A percentile compares a stretch with the other conserved stretches of the same genome.
Conservation (phyloP, 306 rosid genomes). For the Lathyrus aphaca region DNA sequence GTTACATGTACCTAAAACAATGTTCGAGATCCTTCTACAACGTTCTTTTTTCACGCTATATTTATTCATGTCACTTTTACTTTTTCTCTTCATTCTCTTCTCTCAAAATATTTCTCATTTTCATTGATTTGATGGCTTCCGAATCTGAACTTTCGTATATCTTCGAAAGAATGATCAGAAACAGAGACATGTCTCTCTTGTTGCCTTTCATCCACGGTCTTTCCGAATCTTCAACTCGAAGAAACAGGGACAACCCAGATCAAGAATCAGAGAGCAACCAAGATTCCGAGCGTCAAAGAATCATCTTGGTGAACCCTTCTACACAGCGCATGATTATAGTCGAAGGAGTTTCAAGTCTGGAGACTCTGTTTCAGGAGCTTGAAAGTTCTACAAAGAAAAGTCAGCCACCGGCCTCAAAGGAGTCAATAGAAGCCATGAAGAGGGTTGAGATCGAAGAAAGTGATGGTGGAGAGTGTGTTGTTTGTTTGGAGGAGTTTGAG, state of each 20-base stretch:
- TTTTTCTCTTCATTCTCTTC: no score
- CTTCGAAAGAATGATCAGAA: slow-evolving; percentile 50
- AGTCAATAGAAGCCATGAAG: slow-evolving; percentile 64
- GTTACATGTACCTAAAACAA: no score
- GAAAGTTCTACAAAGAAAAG: slow-evolving; percentile 44
- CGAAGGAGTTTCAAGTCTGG: slow-evolving; percentile 57
- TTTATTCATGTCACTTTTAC: no score
- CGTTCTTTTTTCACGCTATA: no score
- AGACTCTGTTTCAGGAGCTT: slow-evolving; percentile 51
- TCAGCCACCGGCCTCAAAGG: slow-evolving; percentile 78
- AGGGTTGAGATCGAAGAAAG: slow-evolving; percentile 47
- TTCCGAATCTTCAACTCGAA: slow-evolving; percentile 28
- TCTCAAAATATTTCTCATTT: no score
- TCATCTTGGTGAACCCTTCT: slow-evolving; percentile 66
- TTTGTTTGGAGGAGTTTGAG: slow-evolving; percentile 75
- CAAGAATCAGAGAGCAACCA: not conserved
- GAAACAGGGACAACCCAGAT: slow-evolving; percentile 31
- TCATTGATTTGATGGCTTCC: slow-evolving; percentile 58
- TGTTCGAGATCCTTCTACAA: no score
- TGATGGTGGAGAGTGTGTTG: slow-evolving; percentile 59
- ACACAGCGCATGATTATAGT: slow-evolving; percentile 64
- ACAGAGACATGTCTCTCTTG: slow-evolving; percentile 55
- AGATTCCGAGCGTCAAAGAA: slow-evolving; percentile 36
- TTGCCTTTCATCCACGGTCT: slow-evolving; percentile 65
- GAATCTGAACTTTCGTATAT: slow-evolving; percentile 50